A percentile compares a stretch with the other conserved stretches of the same genome.
Conservation (phyloP, 2,329 filamentous ascomycete genomes). For the Ophiostoma piceae region DNA sequence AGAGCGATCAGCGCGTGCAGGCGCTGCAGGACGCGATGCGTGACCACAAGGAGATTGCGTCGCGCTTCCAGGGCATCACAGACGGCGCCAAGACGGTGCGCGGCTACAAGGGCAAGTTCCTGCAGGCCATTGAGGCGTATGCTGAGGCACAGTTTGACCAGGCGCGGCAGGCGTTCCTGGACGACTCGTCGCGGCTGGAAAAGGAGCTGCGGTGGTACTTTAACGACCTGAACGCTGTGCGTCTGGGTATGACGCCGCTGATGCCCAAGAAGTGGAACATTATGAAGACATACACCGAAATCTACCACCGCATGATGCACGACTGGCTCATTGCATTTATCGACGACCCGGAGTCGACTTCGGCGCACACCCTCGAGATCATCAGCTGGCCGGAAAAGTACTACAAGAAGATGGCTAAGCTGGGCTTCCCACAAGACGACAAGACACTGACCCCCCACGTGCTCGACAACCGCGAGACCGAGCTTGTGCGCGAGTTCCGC, state of each 20-base stretch:
- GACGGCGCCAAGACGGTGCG: constrained; percentile 86
- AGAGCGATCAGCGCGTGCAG: constrained; percentile 85
- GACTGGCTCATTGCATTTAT: constrained; percentile 81
- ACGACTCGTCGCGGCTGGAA: constrained; percentile 75
- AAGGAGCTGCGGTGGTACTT: constrained; percentile 95
- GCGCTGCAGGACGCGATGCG: constrained; percentile 91
- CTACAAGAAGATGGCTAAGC: constrained; percentile 89
- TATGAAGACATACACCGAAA: constrained; percentile 78
- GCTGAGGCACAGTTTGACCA: constrained; percentile 69
- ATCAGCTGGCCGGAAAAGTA: constrained; percentile 95
- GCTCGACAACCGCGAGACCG: constrained; percentile 81
- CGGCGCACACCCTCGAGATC: constrained; percentile 82
- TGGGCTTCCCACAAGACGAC: constrained; percentile 73
- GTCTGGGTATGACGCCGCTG: constrained; percentile 81
- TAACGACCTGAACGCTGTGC: constrained; percentile 93
- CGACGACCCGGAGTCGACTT: constrained; percentile 77
- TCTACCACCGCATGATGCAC: constrained; percentile 94
- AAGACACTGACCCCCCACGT: constrained; percentile 65
- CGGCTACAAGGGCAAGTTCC: constrained; percentile 95
- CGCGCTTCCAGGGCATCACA: constrained; percentile 90
- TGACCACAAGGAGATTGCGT: constrained; percentile 91
- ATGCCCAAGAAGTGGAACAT: constrained; percentile 98
- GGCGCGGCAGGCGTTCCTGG: constrained; percentile 68
- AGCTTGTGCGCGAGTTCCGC: constrained; percentile 89
- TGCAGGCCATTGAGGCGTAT: constrained; percentile 69